phyloP scores from a whole-genome alignment of 2,329 filamentous ascomycete genomes.

The Leptosphaerulina australis region DNA sequence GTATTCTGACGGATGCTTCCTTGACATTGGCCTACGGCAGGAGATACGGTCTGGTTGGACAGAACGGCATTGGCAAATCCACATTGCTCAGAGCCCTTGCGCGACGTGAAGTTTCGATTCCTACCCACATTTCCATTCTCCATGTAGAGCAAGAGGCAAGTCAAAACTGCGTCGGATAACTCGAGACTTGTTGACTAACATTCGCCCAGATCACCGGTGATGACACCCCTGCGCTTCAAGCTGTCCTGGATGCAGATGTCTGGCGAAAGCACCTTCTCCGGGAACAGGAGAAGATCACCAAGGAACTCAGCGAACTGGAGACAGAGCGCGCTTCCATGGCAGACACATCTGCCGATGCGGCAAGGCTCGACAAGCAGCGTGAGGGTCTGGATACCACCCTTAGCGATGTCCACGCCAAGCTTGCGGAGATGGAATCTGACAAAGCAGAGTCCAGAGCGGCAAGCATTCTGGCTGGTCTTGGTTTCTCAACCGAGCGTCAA shows the following conservation, averaged over 20 bases:
- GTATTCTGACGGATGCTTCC: constrained; percentile 89
- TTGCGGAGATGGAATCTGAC: constrained; percentile 98
- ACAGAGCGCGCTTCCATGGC: constrained; percentile 77
- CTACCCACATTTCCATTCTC: constrained; percentile 96
- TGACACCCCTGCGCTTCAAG: constrained; percentile 92
- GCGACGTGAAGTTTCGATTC: constrained; percentile 90
- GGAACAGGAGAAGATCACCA: constrained; percentile 86
- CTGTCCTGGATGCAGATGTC: constrained; percentile 94
- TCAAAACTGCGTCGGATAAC: background rate
- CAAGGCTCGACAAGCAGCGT: constrained; percentile 80
- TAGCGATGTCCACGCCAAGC: constrained; percentile 86
- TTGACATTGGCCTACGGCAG: constrained; percentile 90
- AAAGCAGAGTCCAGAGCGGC: constrained; percentile 95
- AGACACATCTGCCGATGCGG: constrained; percentile 89
- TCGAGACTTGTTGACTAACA: constrained; percentile 13
- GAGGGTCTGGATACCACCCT: constrained; percentile 90
- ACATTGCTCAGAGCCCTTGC: constrained; percentile 92
- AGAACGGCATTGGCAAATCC: constrained; percentile 91
- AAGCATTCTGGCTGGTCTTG: constrained; percentile 93
- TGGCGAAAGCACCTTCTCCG: constrained; percentile 94
- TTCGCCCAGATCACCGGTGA: constrained; percentile 79
- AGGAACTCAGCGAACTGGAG: constrained; percentile 78
- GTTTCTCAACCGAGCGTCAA: constrained; percentile 92
- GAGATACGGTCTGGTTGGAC: constrained; percentile 94
- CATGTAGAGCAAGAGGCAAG: constrained; percentile 96